phyloP scores from a whole-genome alignment of 495 filamentous ascomycete genomes.

The Platismatia glauca region DNA sequence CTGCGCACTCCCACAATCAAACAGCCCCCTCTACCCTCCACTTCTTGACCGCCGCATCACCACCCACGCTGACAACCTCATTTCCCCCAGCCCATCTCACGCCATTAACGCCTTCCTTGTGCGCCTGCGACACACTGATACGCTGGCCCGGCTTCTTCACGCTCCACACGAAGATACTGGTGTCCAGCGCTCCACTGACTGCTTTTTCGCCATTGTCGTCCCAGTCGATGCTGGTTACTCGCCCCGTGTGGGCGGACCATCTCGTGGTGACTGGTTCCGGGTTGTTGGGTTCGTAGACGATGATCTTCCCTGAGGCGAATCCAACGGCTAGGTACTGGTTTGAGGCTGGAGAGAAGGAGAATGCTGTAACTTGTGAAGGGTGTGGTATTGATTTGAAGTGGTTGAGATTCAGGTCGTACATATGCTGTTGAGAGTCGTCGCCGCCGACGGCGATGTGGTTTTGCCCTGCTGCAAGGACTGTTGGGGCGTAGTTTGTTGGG shows the following conservation, averaged over 20 bases:
- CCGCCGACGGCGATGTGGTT: slow-evolving; percentile 65
- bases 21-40: slow-evolving; percentile 65
- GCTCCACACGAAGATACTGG: slow-evolving; percentile 87
- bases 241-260: slow-evolving; percentile 87
- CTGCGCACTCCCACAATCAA: too few relatives aligned
- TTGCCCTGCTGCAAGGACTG: slow-evolving; percentile 58
- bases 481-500: slow-evolving; percentile 48
- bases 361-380: slow-evolving; percentile 50
- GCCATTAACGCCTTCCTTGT: slow-evolving; percentile 90
- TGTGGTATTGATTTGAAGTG: slow-evolving; percentile 43
- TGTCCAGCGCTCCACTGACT: slow-evolving; percentile 79
- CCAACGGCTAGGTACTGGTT: slow-evolving; percentile 71
- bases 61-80: slow-evolving; percentile 71
- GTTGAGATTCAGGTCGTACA: slow-evolving; percentile 46
- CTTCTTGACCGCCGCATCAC: slow-evolving; percentile 82
- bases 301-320: slow-evolving; percentile 75
- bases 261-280: slow-evolving; percentile 59
- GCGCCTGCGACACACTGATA: slow-evolving; percentile 70
- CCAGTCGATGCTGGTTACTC: slow-evolving; percentile 79
- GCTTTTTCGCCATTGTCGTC: slow-evolving; percentile 64
- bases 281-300: slow-evolving; percentile 56
- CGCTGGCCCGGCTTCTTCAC: slow-evolving; percentile 71
- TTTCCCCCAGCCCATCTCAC: slow-evolving; percentile 69
- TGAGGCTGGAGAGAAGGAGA: slow-evolving; percentile 48
- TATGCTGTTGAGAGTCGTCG: slow-evolving; percentile 59